These are phyloP conservation scores for Neocatenulostroma microsporum DNA, from an alignment of 2,329 filamentous ascomycete species.

Conservation along the genomic window DNA sequence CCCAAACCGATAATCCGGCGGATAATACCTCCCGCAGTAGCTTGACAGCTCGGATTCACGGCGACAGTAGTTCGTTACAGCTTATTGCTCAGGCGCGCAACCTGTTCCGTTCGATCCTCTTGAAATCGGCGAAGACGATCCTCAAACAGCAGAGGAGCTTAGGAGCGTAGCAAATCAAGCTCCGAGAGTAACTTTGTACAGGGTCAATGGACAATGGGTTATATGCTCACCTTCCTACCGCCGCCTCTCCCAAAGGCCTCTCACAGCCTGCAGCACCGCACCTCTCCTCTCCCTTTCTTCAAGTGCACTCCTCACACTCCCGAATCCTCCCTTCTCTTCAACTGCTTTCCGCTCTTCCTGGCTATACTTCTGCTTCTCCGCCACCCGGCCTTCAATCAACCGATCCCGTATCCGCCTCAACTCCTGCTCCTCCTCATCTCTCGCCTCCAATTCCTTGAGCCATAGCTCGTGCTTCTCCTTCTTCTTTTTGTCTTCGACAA, in stretches of 20 bases:
- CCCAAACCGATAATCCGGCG: too few species aligned
- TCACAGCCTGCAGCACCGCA: conserved; percentile 16
- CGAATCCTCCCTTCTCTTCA: conserved; percentile 16
- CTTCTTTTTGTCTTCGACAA: conserved; percentile 64
- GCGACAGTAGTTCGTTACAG: too few species aligned
- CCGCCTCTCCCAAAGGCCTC: conserved; percentile 14
- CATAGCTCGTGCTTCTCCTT: conserved; percentile 84
- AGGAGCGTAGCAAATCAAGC: too few species aligned
- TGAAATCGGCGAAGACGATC: too few species aligned
- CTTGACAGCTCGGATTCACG: too few species aligned
- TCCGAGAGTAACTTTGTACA: too few species aligned
- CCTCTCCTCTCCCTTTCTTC: conserved; percentile 17
- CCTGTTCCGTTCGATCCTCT: too few species aligned
- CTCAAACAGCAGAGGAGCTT: too few species aligned
- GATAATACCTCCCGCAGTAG: too few species aligned
- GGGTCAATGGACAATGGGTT: too few species aligned
- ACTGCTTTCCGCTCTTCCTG: conserved; percentile 25
- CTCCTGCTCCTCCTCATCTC: conserved; percentile 73
- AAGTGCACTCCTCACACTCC: conserved; percentile 18
- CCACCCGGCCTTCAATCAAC: conserved; percentile 26
- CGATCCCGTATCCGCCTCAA: conserved; percentile 35
- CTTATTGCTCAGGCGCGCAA: too few species aligned
- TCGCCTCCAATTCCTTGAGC: conserved; percentile 81
- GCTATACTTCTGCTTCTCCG: conserved; percentile 24
- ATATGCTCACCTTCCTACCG: too few species aligned